Evolutionary conservation across 306 rosid species (phyloP).

Genomic region (Acacia confusa): DNA sequence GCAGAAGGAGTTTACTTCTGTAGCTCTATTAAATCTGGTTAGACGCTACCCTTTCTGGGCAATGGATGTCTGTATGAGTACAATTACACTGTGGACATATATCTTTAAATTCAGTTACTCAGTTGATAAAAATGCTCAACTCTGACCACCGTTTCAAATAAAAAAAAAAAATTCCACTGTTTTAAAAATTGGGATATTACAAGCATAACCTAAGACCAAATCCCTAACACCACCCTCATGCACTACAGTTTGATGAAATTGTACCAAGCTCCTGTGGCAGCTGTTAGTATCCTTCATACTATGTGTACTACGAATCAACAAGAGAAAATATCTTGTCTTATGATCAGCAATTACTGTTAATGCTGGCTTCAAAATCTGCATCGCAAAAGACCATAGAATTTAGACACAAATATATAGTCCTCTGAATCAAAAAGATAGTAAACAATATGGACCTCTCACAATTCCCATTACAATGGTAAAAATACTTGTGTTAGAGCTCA

Average conservation of each 20-base stretch:
- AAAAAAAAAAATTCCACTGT: too few species aligned
- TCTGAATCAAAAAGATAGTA: not conserved
- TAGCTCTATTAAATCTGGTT: too few species aligned
- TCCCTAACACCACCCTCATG: constrained; percentile 81
- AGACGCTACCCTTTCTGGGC: too few species aligned
- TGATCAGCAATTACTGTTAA: constrained; percentile 84
- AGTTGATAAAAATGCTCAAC: too few species aligned
- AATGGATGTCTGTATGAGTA: too few species aligned
- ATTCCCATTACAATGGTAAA: not conserved
- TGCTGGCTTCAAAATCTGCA: constrained; percentile 97
- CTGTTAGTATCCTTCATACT: constrained; percentile 96
- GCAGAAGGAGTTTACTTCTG: too few species aligned
- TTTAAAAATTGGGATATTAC: too few species aligned
- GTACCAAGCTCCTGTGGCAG: constrained; percentile 90
- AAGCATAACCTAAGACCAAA: constrained; percentile 90
- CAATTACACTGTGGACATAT: too few species aligned
- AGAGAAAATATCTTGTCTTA: constrained; percentile 51
- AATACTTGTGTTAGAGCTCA: too few species aligned
- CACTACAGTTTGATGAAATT: constrained; percentile 88
- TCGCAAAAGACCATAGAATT: constrained; percentile 19
- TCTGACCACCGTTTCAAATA: too few species aligned
- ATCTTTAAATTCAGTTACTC: too few species aligned
- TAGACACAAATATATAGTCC: not conserved
- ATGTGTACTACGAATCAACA: constrained; percentile 93
- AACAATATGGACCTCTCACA: not conserved